Evolutionary conservation across 352 stramenopile genomes (phyloP), one percentile per base, ranked within the genome.

Genomic region (Blastocystis sp.): DNA sequence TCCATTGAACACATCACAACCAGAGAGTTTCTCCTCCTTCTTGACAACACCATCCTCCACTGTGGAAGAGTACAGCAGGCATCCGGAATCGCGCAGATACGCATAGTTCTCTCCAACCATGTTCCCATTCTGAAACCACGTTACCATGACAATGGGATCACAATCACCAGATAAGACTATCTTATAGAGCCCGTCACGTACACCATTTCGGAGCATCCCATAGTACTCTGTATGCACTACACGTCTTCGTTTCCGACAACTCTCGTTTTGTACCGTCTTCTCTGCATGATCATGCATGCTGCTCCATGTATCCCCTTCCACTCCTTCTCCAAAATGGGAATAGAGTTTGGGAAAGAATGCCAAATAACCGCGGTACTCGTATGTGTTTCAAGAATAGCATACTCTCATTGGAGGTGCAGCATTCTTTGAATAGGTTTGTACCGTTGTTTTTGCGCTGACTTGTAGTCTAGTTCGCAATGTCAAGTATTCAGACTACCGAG

Each of bases 161-260:
- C 67, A 78, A 78, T 78, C 67, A 16, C 67, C 67, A 0, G 44
- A 46, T 59, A 78, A 36, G 24, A n/a, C 24, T 8, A 78, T 36
- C 4, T 56, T 14, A 1, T 49, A 57, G 8, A 61, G 38, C 27
- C 67, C 67, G 24, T 78, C 67, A n/a, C 67, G 38, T 11, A 40
- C 27, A 4, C 67, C 38, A 63, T 78, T 32, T 27, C 34, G n/a
- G 4, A 78, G 9, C 27, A 14, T 38, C 16, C 67, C 67, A 78
- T 57, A n/a, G 34, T 78, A 78, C 0, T 38, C 24, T 18, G 67
- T 63, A 18, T 27, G n/a, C 1, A 78, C 32, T 0, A 78, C 11
- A 32, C 9, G 21, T 18, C 11, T 7, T 56, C 36, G 56, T 42
- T 61, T 78, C 27, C 38, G 21, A 21, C 53, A n/a, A n/a, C n/a